These are phyloP conservation scores for Tylopilus sp. DNA, from an alignment of 1,284 basidiomycete species.

Conservation along the genomic window DNA sequence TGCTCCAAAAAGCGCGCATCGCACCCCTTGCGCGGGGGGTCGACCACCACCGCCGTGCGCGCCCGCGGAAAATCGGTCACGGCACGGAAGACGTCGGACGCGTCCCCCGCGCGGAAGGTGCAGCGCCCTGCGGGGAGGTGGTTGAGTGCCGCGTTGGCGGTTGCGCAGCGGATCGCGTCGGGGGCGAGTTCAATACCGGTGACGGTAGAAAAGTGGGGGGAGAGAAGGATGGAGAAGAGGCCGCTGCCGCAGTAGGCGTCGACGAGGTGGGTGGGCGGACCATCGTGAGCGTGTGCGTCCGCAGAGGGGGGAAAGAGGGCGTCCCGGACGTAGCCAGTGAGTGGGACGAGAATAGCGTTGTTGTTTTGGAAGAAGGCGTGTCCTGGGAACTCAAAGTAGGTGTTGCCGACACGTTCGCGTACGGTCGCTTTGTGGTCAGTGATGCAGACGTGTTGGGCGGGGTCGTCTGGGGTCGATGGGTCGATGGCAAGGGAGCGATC, in stretches of 20 bases:
- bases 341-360: constrained; percentile 82
- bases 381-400: constrained; percentile 84
- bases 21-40: constrained; percentile 90
- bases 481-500: constrained; percentile 26
- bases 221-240: constrained; percentile 88
- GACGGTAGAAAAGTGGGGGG: constrained; percentile 73
- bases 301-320: constrained; percentile 54
- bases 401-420: constrained; percentile 80
- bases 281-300: constrained; percentile 1
- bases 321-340: constrained; percentile 79
- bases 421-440: constrained; percentile 81
- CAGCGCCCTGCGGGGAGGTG: constrained; percentile 38
- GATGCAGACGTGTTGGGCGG: constrained; percentile 71
- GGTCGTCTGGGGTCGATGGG: constrained; percentile 19
- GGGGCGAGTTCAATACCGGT: constrained; percentile 86
- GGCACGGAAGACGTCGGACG: constrained; percentile 62
- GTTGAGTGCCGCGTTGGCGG: constrained; percentile 80
- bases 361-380: constrained; percentile 98
- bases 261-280: constrained; percentile 73
- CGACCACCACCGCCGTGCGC: constrained; percentile 73
- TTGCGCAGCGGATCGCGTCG: constrained; percentile 78
- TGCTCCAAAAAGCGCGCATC: constrained; percentile 81
- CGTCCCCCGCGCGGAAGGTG: constrained; percentile 66
- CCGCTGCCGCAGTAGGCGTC: constrained; percentile 93
- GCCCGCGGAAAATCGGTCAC: constrained; percentile 66